Percentiles rank a stretch among this genome's conserved stretches.
These are phyloP conservation scores for Aspergillus nidulans DNA, from an alignment of 495 filamentous ascomycete genomes.

Conservation along the genomic window DNA sequence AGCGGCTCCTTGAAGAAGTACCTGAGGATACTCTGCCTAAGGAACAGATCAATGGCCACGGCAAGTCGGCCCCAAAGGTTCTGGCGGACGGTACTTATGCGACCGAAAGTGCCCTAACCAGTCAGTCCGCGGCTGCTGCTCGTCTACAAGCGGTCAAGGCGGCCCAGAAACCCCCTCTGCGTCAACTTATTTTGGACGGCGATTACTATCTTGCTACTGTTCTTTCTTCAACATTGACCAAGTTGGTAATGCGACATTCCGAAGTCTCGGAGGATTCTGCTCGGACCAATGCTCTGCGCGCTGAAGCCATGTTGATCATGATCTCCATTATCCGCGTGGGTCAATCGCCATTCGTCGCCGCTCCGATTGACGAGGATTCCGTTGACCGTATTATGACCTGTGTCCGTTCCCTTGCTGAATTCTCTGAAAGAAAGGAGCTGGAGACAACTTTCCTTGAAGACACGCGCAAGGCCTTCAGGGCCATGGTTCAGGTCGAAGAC, in stretches of 20 bases:
- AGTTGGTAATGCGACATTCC: conserved; percentile 96
- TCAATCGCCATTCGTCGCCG: conserved; percentile 96
- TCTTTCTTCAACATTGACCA: conserved; percentile 89
- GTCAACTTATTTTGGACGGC: conserved; percentile 93
- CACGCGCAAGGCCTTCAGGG: conserved; percentile 90
- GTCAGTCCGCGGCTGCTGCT: conserved; percentile 80
- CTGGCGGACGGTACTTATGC: conserved; percentile 97
- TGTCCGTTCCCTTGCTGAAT: conserved; percentile 88
- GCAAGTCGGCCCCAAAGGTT: conserved; percentile 77
- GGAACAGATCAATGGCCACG: conserved; percentile 78
- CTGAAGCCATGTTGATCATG: conserved; percentile 99
- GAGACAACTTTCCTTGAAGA: conserved; percentile 94
- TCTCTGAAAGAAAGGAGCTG: conserved; percentile 79
- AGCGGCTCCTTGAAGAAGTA: conserved; percentile 77
- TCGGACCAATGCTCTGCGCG: conserved; percentile 88
- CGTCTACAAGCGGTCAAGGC: conserved; percentile 95
- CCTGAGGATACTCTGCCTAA: conserved; percentile 63
- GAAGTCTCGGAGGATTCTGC: conserved; percentile 84
- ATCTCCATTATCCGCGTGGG: conserved; percentile 97
- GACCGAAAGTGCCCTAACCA: conserved; percentile 93
- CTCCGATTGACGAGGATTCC: conserved; percentile 95
- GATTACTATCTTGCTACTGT: conserved; percentile 97
- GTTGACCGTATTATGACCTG: conserved; percentile 97
- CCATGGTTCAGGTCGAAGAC: conserved; percentile 98
- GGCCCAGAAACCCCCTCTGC: conserved; percentile 91